phyloP scores from a whole-genome alignment of 192 early-diverging fungal species.

The Endogone sp. region DNA sequence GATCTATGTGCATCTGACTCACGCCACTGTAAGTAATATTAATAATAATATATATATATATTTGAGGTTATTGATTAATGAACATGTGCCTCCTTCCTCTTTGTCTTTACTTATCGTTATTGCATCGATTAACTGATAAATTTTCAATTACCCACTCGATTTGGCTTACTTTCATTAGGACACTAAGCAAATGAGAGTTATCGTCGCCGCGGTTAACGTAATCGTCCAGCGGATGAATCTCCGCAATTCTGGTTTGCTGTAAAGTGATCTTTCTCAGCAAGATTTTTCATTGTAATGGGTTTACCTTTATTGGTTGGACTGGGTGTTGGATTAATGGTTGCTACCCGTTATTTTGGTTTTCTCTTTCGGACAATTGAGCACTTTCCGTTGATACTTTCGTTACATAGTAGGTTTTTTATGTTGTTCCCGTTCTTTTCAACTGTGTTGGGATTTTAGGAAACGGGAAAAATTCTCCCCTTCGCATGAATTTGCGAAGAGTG shows the following conservation, averaged over 20 bases:
- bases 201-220: slow-evolving; percentile 45
- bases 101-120: too few species aligned
- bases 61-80: not conserved
- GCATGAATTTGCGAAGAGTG: too few species aligned
- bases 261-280: not conserved
- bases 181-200: slow-evolving; percentile 50
- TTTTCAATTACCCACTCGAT: not conserved
- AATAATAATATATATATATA: too few species aligned
- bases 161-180: slow-evolving; percentile 20
- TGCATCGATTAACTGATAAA: too few species aligned
- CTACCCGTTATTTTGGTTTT: not conserved
- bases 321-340: not conserved
- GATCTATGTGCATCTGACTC: slow-evolving; percentile 40
- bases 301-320: not conserved
- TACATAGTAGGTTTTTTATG: not conserved
- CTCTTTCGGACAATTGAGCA: not conserved
- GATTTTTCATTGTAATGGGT: not conserved
- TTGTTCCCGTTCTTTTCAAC: not conserved
- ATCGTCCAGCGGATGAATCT: slow-evolving; percentile 49
- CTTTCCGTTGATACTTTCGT: not conserved
- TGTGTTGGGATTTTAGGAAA: not conserved
- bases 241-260: slow-evolving; percentile 38
- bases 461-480: not conserved
- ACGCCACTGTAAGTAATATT: slow-evolving; percentile 47
- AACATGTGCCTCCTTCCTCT: not conserved